Evolutionary conservation across 192 early-diverging fungal genomes (phyloP).

Genomic region (Paraglomus brasilianum): DNA sequence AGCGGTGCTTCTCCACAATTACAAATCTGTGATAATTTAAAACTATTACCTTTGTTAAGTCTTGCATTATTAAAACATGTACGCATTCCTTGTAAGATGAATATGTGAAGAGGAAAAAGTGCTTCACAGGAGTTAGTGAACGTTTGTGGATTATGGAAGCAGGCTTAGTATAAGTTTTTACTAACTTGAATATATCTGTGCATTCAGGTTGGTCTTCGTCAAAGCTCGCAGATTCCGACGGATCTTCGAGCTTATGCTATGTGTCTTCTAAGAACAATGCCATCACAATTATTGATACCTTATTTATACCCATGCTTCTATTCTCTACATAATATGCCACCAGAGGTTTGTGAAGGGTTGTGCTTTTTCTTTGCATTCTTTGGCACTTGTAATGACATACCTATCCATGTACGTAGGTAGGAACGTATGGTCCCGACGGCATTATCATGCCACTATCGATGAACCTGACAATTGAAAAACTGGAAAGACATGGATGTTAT

Average conservation of each 20-base stretch:
- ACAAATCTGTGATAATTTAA: conserved; percentile 80
- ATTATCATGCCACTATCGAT: conserved; percentile 74
- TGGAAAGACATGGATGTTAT: conserved; percentile 84
- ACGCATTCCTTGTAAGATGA: conserved; percentile 30
- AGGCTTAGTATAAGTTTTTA: conserved; percentile 2
- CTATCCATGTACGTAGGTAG: conserved; percentile 39
- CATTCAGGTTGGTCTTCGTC: conserved; percentile 54
- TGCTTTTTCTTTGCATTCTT: conserved; percentile 23
- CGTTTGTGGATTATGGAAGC: neutral
- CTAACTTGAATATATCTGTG: neutral
- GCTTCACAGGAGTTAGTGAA: conserved; percentile 11
- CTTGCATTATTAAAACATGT: conserved; percentile 86
- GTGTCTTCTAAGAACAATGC: conserved; percentile 77
- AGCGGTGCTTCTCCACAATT: conserved; percentile 79
- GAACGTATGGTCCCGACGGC: conserved; percentile 55
- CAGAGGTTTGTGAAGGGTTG: conserved; percentile 44
- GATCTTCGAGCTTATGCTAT: conserved; percentile 82
- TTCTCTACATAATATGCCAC: conserved; percentile 78
- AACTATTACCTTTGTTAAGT: conserved; percentile 79
- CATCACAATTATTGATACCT: conserved; percentile 71
- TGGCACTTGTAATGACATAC: conserved; percentile 21
- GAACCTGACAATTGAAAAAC: conserved; percentile 80
- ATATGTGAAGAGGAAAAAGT: conserved; percentile 58
- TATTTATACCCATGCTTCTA: conserved; percentile 78
- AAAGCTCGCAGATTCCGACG: conserved; percentile 67